Evolutionary conservation across 345 rosid genomes (phyloP).

Genomic region (Salix dunnii): DNA sequence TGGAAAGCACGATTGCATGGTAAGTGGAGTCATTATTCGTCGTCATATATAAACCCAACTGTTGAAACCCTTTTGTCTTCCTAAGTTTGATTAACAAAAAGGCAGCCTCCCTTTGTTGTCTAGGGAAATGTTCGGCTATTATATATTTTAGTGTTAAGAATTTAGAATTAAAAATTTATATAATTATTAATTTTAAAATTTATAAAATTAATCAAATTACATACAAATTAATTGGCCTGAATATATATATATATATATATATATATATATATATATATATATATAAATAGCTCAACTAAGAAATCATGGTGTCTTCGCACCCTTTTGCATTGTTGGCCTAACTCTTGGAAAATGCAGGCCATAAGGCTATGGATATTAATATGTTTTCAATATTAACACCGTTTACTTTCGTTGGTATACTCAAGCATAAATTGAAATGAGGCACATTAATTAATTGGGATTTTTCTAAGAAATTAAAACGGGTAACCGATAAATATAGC

Average conservation of each 20-base stretch:
- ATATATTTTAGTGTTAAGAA: too few relatives aligned
- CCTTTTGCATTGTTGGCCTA: not conserved
- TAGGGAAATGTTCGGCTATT: not conserved
- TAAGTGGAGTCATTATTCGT: not conserved
- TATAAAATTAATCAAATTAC: too few relatives aligned
- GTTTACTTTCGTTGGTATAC: not conserved
- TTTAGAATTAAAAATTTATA: too few relatives aligned
- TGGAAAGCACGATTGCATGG: not conserved
- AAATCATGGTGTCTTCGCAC: not conserved
- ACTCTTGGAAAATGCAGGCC: not conserved
- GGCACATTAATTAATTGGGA: not conserved
- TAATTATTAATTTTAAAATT: rapidly evolving
- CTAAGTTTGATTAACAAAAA: not conserved
- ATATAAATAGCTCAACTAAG: rapidly evolving
- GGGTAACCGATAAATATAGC: not conserved
- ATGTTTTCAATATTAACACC: not conserved
- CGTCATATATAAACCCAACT: too few relatives aligned
- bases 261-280: too few relatives aligned
- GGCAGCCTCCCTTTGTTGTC: not conserved
- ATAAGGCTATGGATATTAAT: not conserved
- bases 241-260: too few relatives aligned
- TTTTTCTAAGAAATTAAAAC: not conserved
- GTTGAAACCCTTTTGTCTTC: not conserved
- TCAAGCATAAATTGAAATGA: not conserved
- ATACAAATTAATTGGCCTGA: too few relatives aligned